Percentiles rank a stretch among this genome's conserved stretches.
Conservation (phyloP, 805 yeast species). For the Starmera amethionina region DNA sequence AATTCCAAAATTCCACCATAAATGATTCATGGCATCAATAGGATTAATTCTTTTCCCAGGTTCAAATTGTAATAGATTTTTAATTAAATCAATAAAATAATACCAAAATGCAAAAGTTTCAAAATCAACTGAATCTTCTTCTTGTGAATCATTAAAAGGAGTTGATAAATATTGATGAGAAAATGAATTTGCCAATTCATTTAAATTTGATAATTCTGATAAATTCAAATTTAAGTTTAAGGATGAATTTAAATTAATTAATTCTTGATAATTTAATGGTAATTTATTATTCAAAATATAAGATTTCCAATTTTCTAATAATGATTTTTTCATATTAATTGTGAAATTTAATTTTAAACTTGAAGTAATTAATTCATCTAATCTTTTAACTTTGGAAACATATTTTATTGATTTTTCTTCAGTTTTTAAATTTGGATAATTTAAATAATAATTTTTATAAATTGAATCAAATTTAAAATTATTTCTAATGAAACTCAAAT, state of each 20-base stretch:
- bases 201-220: slow-evolving; percentile 1
- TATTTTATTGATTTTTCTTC: slow-evolving; percentile 25
- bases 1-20: slow-evolving; percentile 66
- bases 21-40: slow-evolving; percentile 66
- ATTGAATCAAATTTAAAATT: slow-evolving; percentile 3
- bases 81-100: slow-evolving; percentile 62
- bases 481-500: slow-evolving; percentile 3
- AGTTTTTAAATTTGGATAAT: slow-evolving; percentile 30
- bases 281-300: no score
- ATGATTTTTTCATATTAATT: slow-evolving; percentile 14
- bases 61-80: slow-evolving; percentile 57
- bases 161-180: no score
- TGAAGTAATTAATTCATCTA: slow-evolving; percentile 34
- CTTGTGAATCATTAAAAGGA: no score
- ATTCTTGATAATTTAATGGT: no score
- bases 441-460: slow-evolving; percentile 12
- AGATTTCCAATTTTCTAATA: slow-evolving; percentile 12
- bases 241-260: slow-evolving; percentile 2
- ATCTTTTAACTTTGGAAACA: slow-evolving; percentile 30
- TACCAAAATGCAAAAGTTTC: slow-evolving; percentile 78
- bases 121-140: no score
- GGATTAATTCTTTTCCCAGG: slow-evolving; percentile 69
- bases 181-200: no score
- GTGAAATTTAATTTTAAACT: slow-evolving; percentile 18
- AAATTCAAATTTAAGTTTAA: slow-evolving; percentile 31